Evolutionary conservation across 176 grass and related monocot species (phyloP), one percentile per base, ranked within the genome.

Genomic region (Tillandsia fasciculata): DNA sequence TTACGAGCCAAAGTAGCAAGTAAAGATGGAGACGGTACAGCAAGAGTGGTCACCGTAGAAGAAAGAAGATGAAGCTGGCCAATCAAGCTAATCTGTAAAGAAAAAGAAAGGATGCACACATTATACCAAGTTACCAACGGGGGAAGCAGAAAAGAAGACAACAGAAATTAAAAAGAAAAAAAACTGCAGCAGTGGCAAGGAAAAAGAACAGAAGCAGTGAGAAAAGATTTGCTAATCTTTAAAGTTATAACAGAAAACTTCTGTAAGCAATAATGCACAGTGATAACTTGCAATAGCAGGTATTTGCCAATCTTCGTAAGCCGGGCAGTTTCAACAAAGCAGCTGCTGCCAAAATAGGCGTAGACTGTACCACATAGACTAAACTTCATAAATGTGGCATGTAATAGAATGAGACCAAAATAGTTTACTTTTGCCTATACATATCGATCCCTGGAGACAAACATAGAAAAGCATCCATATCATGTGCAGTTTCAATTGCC

Each of bases 21-120:
- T 76, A 97, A 76, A 79, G 93, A 97, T 78, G 93, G 93, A 64
- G 88, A 92, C 74, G 93, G 93, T 74, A 97, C 86, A 10, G 93
- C 89, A 63, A 97, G 79, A n/a, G 89, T 97, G 68, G 93, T 89
- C 71, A 97, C 79, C n/a, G 93, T 92, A 72, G 89, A 97, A 26
- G 93, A 97, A 87, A 97, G 78, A 90, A 97, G 93, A 92, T 97
- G 93, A 78, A 97, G 93, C 77, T 97, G 86, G 3, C 93, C 93
- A 50, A 79, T 92, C 79, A 97, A 87, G 86, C 81, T 92, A 68
- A 97, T 92, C 93, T 97, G 86, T 76, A 90, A 66, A 65, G 48
- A 13, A 67, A 57, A 17, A 84, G 9, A 66, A 83, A 71, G 8
- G 13, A 74, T 48, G 0, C 12, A 12, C 8, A 56, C 13, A 56